phyloP scores from a whole-genome alignment of 352 stramenopile species.

The Phytophthora europaea region DNA sequence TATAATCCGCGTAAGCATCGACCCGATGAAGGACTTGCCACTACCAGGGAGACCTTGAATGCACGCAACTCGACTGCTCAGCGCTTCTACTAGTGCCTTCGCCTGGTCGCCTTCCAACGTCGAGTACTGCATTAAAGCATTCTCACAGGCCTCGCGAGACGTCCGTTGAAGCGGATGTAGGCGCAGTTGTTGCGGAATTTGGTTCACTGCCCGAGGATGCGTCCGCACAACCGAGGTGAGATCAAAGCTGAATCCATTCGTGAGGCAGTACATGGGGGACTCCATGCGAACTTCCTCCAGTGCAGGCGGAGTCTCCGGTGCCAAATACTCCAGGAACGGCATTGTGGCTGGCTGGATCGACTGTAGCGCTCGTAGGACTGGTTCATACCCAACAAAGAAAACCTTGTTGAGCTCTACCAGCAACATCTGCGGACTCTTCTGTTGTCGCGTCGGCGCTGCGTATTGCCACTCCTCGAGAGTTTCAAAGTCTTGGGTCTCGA shows the following conservation, averaged over 20 bases:
- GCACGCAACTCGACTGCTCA: conserved; percentile 76
- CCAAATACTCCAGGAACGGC: conserved; percentile 54
- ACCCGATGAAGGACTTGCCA: conserved; percentile 90
- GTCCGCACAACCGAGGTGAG: conserved; percentile 31
- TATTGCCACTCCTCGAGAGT: conserved; percentile 34
- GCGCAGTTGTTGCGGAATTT: conserved; percentile 11
- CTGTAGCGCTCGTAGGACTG: conserved; percentile 59
- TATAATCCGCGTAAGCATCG: conserved; percentile 78
- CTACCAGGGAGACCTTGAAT: conserved; percentile 87
- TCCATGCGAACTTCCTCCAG: conserved; percentile 32
- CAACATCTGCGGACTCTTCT: conserved; percentile 28
- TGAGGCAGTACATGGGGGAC: conserved; percentile 42
- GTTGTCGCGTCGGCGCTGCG: conserved; percentile 2
- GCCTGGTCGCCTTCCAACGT: conserved; percentile 69
- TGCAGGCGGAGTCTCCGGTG: conserved; percentile 19
- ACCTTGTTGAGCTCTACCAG: conserved; percentile 65
- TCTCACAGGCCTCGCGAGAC: conserved; percentile 30
- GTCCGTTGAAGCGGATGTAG: conserved; percentile 28
- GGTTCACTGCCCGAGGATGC: conserved; percentile 5
- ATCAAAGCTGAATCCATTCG: conserved; percentile 42
- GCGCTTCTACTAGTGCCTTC: conserved; percentile 68
- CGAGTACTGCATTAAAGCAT: conserved; percentile 35
- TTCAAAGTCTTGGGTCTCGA: conserved; percentile 38
- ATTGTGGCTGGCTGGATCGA: conserved; percentile 29
- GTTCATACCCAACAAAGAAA: conserved; percentile 62